Percentiles rank a stretch among this genome's conserved stretches.
These are phyloP conservation scores for Ramularia endophylla DNA, from an alignment of 2,329 filamentous ascomycete genomes.

Conservation along the genomic window DNA sequence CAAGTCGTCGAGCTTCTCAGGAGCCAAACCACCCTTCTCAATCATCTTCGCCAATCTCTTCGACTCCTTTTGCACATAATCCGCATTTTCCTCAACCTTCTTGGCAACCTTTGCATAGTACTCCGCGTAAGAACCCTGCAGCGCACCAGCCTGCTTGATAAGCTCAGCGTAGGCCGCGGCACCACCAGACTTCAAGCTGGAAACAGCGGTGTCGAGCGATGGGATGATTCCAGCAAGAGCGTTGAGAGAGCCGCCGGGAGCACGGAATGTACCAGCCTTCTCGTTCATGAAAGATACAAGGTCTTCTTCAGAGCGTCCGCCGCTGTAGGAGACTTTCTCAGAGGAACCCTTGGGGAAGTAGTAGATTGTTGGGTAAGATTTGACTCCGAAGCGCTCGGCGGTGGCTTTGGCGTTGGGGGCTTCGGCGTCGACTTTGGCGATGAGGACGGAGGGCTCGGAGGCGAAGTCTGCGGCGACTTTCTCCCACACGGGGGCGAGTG, in stretches of 20 bases:
- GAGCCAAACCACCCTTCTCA: constrained; percentile 77
- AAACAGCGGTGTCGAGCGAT: constrained; percentile 67
- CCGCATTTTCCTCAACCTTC: constrained; percentile 73
- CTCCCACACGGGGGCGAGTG: constrained; percentile 85
- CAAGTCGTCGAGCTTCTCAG: constrained; percentile 83
- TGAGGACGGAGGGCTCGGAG: constrained; percentile 68
- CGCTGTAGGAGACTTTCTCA: constrained; percentile 64
- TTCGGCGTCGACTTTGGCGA: constrained; percentile 96
- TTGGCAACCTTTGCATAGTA: constrained; percentile 92
- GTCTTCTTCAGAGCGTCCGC: constrained; percentile 69
- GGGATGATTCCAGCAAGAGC: constrained; percentile 75
- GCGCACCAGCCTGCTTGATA: constrained; percentile 60
- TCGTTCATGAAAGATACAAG: constrained; percentile 79
- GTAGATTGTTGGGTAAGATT: constrained; percentile 94
- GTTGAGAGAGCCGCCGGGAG: constrained; percentile 73
- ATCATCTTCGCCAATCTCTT: constrained; percentile 72
- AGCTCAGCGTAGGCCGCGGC: constrained; percentile 65
- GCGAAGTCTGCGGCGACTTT: constrained; percentile 74
- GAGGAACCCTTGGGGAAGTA: constrained; percentile 86
- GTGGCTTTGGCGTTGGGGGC: constrained; percentile 75
- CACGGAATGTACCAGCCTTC: constrained; percentile 81
- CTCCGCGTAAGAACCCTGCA: constrained; percentile 77
- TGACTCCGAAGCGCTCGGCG: constrained; percentile 69
- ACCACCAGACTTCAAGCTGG: constrained; percentile 59
- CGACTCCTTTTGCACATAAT: constrained; percentile 80